phyloP scores from a whole-genome alignment of 371 early-diverging fungal species.

The Zopfochytrium polystomum region DNA sequence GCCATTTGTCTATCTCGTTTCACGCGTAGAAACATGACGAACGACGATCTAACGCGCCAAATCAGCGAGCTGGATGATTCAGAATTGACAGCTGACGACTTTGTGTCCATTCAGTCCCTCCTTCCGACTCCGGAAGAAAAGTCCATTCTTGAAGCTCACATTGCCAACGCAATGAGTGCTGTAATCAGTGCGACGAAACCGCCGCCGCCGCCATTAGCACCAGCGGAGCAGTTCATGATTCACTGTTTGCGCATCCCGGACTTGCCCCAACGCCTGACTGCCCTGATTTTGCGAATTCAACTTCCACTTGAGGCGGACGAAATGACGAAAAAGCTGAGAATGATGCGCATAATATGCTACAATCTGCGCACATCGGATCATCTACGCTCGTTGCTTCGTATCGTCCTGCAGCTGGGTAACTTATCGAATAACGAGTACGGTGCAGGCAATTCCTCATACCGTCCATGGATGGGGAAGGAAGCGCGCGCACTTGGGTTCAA shows the following conservation, averaged over 20 bases:
- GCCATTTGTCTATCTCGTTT: slow-evolving; percentile 46
- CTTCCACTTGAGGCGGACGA: slow-evolving; percentile 34
- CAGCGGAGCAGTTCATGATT: slow-evolving; percentile 48
- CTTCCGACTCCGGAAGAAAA: no score
- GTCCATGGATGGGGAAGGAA: slow-evolving; percentile 46
- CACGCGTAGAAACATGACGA: slow-evolving; percentile 33
- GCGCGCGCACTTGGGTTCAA: slow-evolving; percentile 51
- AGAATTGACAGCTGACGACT: no score
- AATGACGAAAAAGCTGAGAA: slow-evolving; percentile 26
- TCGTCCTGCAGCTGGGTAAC: slow-evolving; percentile 49
- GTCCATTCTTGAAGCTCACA: no score
- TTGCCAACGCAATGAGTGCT: no score
- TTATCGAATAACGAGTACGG: slow-evolving; percentile 52
- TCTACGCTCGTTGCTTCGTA: slow-evolving; percentile 41
- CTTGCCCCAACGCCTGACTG: slow-evolving; percentile 30
- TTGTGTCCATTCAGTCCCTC: no score
- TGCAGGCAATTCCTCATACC: slow-evolving; percentile 26
- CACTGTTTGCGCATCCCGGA: slow-evolving; percentile 31
- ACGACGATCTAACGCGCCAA: no score
- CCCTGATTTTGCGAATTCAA: slow-evolving; percentile 33
- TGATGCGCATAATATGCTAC: slow-evolving; percentile 24
- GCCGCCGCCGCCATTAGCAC: no score
- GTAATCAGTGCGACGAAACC: no score
- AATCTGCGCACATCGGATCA: slow-evolving; percentile 32
- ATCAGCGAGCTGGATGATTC: no score